These are phyloP conservation scores for Cardamine occulta DNA, from an alignment of 345 rosid genomes.

Conservation along the genomic window DNA sequence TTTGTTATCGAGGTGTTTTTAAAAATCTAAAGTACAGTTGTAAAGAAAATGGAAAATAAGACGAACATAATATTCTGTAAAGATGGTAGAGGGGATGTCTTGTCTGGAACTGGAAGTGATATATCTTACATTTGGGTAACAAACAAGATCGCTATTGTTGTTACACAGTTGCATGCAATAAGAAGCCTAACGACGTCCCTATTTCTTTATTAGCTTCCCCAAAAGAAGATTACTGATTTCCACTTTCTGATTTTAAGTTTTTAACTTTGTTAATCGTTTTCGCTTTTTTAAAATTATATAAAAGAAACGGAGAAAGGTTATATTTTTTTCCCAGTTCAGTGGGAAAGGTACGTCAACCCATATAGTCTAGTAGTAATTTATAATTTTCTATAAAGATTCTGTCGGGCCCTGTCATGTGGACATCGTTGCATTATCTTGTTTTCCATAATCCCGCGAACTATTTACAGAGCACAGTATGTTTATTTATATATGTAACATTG, in stretches of 20 bases:
- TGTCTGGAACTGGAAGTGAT: conserved; percentile 35
- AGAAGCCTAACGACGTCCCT: conserved; percentile 33
- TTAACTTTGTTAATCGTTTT: conserved; percentile 32
- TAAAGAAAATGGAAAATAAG: not conserved
- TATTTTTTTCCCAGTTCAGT: conserved; percentile 38
- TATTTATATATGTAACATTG: conserved; percentile 1
- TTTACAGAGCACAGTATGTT: conserved; percentile 7
- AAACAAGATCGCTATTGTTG: conserved; percentile 30
- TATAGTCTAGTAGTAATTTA: conserved; percentile 8
- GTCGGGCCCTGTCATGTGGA: conserved; percentile 38
- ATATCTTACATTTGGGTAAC: conserved; percentile 29
- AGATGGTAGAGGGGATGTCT: conserved; percentile 28
- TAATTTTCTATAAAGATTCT: conserved; percentile 37
- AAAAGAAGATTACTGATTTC: conserved; percentile 4
- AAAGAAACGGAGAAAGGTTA: not conserved
- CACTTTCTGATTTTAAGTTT: conserved; percentile 11
- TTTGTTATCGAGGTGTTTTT: not conserved
- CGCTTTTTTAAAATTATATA: conserved; percentile 1
- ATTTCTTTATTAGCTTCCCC: conserved; percentile 30
- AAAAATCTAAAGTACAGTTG: not conserved
- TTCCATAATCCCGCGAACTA: conserved; percentile 31
- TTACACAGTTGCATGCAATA: conserved; percentile 43
- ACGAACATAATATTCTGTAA: not conserved
- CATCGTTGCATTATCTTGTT: conserved; percentile 34
- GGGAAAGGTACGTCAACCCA: conserved; percentile 47